Base-by-base conservation (phyloP, 2,329 filamentous ascomycete genomes). In the Colletotrichum zoysiae region DNA sequence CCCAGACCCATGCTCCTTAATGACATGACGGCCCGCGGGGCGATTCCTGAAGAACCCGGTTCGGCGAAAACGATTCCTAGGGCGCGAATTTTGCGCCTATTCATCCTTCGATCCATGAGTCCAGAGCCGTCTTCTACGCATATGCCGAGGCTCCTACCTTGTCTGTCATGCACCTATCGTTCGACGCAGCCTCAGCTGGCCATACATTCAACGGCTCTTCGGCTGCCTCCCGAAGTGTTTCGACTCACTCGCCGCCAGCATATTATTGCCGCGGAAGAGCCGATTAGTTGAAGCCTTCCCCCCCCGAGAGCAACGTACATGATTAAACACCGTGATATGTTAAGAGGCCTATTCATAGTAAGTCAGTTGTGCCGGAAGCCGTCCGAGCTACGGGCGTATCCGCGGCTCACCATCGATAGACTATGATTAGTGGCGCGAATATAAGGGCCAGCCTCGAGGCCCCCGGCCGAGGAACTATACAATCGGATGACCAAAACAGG, bases 121-220 rank as follows among this genome's bases (percentile, higher is more conserved):
- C 5, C 11, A 35, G 59, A 51, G 16, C 16, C 18, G 2, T 16
- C 12, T 51, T 11, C 33, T 18, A n/a, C 11, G 23, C 40, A 23
- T 40, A 12, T 20, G 4, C 18, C 33, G 14, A 53, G 30, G 7
- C 12, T 61, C 12, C 20, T 33, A 3, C 20, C n/a, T 46, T 62
- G 16, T 26, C 33, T 40, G 14, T 20, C 46, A 51, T 40, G 46
- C 33, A n/a, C 30, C 33, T 6, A 14, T 64, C 35, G 48, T 64
- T 23, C 48, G 56, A 69, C 57, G 46, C 12, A n/a, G 42, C 12
- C 14, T 51, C 20, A 51, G 63, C 46, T 42, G 50, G 63, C 67
- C 67, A 70, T 64, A 57, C 56, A 33, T 56, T 50, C 63, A 70
- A 70, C 56, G 63, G 55, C 57, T 42, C 18, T 20, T n/a, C 30